Evolutionary conservation across 2,329 filamentous ascomycete genomes (phyloP), one percentile per base, ranked within the genome.

Genomic region (Hawksworthiomyces lignivorus): DNA sequence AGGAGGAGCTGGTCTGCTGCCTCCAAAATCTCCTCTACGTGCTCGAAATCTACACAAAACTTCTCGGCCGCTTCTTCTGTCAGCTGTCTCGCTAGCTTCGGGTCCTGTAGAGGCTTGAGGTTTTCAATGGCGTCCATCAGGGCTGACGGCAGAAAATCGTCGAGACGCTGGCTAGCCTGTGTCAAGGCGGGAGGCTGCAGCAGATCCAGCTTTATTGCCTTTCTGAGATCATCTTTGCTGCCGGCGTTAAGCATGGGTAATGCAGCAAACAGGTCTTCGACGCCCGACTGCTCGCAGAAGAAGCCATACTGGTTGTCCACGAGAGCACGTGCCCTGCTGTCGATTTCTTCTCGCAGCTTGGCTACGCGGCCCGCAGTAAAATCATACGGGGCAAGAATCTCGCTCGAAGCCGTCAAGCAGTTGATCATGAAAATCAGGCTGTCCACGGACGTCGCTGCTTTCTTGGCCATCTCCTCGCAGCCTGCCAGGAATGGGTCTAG

Each of bases 81-180:
- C 36, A 95, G 76, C 35, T 80, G 71, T 36, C 86, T 77, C 12
- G 84, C 82, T 44, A 94, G 65, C 10, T 70, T 72, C 1, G 84
- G 76, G 54, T 86, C 84, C 48, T 84, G 80, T 2, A 98, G 64
- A 31, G 77, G 69, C 49, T 82, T 82, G 20, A 97, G 62, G 46
- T 87, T 86, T 38, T 92, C 84, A 52, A 86, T 80, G 3, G 89
- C 89, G 58, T 98, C 92, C 70, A 96, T 90, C 22, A 95, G 72
- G 3, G 90, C 92, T 1, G 87, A 94, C 0, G 92, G 89, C 19
- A 98, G 68, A 63, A 97, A 98, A 47, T 87, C 81, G 56, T 98
- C 92, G 7, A 98, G 70, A 30, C 73, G 75, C 53, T 89, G 85
- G 53, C 86, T 86, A 3, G 82, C 80, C 37, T 70, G 64, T 2